Percentiles rank a stretch among this genome's conserved stretches.
phyloP scores from a whole-genome alignment of 2,329 filamentous ascomycete species.

The Curvularia spicifera region DNA sequence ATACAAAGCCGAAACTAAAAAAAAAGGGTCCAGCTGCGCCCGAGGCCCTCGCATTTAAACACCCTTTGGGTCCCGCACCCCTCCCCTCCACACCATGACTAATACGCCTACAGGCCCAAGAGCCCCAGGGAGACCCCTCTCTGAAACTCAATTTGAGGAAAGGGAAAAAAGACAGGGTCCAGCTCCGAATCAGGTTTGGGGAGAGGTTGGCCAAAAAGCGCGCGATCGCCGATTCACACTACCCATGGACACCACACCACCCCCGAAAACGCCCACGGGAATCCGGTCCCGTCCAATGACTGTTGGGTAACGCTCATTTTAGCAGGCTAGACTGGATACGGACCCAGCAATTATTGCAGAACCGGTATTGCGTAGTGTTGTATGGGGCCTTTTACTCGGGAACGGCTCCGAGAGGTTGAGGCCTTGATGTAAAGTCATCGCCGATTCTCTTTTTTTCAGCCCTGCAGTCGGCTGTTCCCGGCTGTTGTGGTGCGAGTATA shows the following conservation, averaged over 20 bases:
- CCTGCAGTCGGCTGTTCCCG: slow-evolving; percentile 10
- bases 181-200: neutral
- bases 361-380: neutral
- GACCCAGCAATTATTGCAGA: neutral
- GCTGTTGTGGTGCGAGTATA: neutral
- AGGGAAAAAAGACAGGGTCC: neutral
- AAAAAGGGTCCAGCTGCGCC: slow-evolving; percentile 1
- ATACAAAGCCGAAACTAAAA: neutral
- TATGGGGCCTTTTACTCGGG: neutral
- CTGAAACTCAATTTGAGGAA: slow-evolving; percentile 9
- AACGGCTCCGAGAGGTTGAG: neutral
- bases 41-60: neutral
- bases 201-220: neutral
- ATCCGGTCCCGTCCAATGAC: neutral
- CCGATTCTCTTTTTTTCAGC: slow-evolving; percentile 13
- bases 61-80: neutral
- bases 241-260: neutral
- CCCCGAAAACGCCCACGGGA: neutral
- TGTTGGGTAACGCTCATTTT: neutral
- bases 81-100: slow-evolving; percentile 11
- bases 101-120: slow-evolving; percentile 3
- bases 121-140: neutral
- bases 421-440: slow-evolving; percentile 9
- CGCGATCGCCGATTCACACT: slow-evolving; percentile 18
- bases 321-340: neutral